Conservation (phyloP, 176 grass and related monocot species). For the Elaeis guineensis region DNA sequence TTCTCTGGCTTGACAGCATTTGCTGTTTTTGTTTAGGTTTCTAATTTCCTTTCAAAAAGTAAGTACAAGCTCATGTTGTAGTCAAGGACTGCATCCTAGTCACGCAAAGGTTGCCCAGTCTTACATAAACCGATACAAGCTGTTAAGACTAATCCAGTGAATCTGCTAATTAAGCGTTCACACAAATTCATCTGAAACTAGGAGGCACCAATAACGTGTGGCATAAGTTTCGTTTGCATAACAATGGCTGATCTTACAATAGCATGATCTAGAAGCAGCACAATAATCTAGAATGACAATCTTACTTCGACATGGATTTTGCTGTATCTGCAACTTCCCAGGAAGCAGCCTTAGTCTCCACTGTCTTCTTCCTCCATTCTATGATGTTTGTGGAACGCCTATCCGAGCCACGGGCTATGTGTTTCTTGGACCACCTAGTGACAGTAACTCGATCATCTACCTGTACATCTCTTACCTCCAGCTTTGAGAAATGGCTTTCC, state of each 20-base stretch:
- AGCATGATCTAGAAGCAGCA: not conserved
- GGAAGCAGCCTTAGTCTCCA: slow-evolving; percentile 39
- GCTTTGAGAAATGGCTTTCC: slow-evolving; percentile 39
- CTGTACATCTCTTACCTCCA: slow-evolving; percentile 91
- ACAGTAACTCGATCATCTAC: slow-evolving; percentile 93
- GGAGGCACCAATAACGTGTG: too few relatives aligned
- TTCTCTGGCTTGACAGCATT: too few relatives aligned
- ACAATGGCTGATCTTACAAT: not conserved
- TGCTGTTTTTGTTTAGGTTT: too few relatives aligned
- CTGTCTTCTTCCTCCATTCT: slow-evolving; percentile 66
- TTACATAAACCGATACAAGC: too few relatives aligned
- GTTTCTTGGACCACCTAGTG: slow-evolving; percentile 90
- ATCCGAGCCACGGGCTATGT: slow-evolving; percentile 59
- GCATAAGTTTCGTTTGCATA: not conserved
- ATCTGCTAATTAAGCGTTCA: too few relatives aligned
- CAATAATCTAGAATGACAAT: slow-evolving; percentile 21
- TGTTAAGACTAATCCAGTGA: too few relatives aligned
- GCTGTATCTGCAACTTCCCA: slow-evolving; percentile 81
- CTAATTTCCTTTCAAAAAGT: too few relatives aligned
- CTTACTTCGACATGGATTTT: slow-evolving; percentile 74
- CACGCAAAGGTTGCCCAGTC: too few relatives aligned
- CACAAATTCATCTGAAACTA: too few relatives aligned
- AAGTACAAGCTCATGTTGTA: too few relatives aligned
- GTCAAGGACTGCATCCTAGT: too few relatives aligned
- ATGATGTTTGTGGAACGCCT: slow-evolving; percentile 68